Evolutionary conservation across 1,139 yeast species (phyloP), one percentile per base, ranked within the genome.

Genomic region (Blastobotrys buckinghamii): DNA sequence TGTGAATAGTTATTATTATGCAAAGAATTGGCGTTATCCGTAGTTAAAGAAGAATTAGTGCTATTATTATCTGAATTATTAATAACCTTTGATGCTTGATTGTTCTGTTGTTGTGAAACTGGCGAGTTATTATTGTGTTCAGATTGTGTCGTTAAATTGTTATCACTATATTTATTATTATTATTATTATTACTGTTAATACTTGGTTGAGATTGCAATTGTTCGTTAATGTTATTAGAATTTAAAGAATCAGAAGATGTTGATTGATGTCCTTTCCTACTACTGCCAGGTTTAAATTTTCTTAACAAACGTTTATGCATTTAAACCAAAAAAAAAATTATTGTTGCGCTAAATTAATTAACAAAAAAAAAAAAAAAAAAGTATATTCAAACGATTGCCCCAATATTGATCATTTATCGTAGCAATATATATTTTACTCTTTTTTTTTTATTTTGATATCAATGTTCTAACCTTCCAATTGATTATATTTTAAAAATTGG

Each of bases 241-340:
- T 37, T 37, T 26, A n/a, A 20, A 35, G 12, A n/a, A 9, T 17
- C 38, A 13, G 38, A 35, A 36, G 37, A 44, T 30, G 39, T 7
- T 7, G 29, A 7, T 6, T 6, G 29, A 7, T 29, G 32, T 29
- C 32, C 32, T 16, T 19, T 34, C 20, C 38, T 37, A 37, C 40
- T 37, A 46, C 39, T 46, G 32, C 50, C 50, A 24, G 55, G 53
- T 38, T 44, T 53, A 34, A 56, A 49, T 50, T 56, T 56, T 42
- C 55, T 49, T 24, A 56, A 49, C 33, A 56, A 44, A 48, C 58
- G 57, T 50, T 56, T 56, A 48, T 55, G 59, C 59, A 56, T 56
- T 46, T 50, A 49, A 37, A 35, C n/a, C 24, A 22, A 22, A 26
- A 26, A 26, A 26, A 26, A 26, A 26, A 26, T 7, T 26, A 19